phyloP scores from a whole-genome alignment of 2,329 filamentous ascomycete genomes.

The Lithohypha guttulata region DNA sequence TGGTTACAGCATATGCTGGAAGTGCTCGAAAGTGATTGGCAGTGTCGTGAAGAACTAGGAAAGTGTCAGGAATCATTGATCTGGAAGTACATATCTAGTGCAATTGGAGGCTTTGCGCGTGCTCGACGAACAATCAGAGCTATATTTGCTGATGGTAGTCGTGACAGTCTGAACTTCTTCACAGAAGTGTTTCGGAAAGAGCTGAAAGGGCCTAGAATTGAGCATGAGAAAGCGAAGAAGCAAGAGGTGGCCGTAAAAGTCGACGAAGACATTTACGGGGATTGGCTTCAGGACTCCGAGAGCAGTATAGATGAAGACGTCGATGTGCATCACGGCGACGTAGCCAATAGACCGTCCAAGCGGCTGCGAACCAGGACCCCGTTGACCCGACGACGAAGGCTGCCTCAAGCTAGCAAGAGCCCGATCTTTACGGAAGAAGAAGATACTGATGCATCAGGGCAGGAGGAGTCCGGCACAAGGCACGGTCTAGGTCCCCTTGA shows the following conservation, averaged over 20 bases:
- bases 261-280: slow-evolving; percentile 35
- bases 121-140: slow-evolving; percentile 35
- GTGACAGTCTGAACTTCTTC: slow-evolving; percentile 31
- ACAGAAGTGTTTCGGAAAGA: slow-evolving; percentile 36
- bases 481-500: slow-evolving; percentile 28
- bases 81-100: slow-evolving; percentile 31
- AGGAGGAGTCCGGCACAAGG: slow-evolving; percentile 12
- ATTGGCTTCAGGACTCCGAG: slow-evolving; percentile 34
- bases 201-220: slow-evolving; percentile 26
- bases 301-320: slow-evolving; percentile 23
- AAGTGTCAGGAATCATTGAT: slow-evolving; percentile 32
- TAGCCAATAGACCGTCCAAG: background rate
- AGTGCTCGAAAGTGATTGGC: slow-evolving; percentile 36
- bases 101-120: slow-evolving; percentile 25
- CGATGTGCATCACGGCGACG: slow-evolving; percentile 1
- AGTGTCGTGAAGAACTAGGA: slow-evolving; percentile 13
- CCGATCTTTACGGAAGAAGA: slow-evolving; percentile 11
- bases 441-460: slow-evolving; percentile 11
- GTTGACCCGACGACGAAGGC: slow-evolving; percentile 21
- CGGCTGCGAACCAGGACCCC: slow-evolving; percentile 19
- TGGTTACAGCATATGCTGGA: slow-evolving; percentile 65
- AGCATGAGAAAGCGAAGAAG: slow-evolving; percentile 28
- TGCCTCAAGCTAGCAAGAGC: background rate
- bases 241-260: slow-evolving; percentile 34
- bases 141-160: slow-evolving; percentile 37